These are phyloP conservation scores for Erodium moschatum DNA, from an alignment of 441 rosid genomes.

Conservation along the genomic window DNA sequence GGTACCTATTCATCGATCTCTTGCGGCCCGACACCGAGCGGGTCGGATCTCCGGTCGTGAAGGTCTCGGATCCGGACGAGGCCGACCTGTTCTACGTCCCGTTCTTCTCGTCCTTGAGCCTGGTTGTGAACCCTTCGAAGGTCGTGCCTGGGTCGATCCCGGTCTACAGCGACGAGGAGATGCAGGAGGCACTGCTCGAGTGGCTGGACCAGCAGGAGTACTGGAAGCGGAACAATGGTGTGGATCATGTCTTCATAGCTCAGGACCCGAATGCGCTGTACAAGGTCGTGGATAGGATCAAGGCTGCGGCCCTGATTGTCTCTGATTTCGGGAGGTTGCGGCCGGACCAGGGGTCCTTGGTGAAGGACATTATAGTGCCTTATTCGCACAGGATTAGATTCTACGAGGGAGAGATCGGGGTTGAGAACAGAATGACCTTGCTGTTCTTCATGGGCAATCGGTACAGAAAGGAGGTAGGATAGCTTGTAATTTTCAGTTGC, in stretches of 20 bases:
- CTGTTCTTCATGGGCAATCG: slow-evolving; percentile 98
- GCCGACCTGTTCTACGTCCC: slow-evolving; percentile 85
- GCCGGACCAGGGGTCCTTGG: slow-evolving; percentile 75
- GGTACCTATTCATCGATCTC: slow-evolving; percentile 71
- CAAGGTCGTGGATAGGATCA: slow-evolving; percentile 51
- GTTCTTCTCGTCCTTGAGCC: slow-evolving; percentile 70
- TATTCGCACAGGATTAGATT: slow-evolving; percentile 71
- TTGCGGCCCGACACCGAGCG: slow-evolving; percentile 42
- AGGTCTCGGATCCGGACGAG: slow-evolving; percentile 60
- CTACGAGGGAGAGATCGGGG: slow-evolving; percentile 56
- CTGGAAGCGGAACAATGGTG: slow-evolving; percentile 65
- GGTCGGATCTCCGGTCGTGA: slow-evolving; percentile 45
- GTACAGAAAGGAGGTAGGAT: slow-evolving; percentile 68
- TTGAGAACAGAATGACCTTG: slow-evolving; percentile 50
- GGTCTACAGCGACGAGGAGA: no score
- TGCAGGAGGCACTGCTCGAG: slow-evolving; percentile 7
- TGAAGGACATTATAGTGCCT: slow-evolving; percentile 82
- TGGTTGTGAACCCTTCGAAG: slow-evolving; percentile 50
- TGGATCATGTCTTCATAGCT: slow-evolving; percentile 69
- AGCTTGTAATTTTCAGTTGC: neutral
- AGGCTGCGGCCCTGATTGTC: slow-evolving; percentile 53
- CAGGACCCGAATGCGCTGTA: slow-evolving; percentile 88
- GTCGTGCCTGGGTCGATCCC: no score
- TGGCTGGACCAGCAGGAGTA: slow-evolving; percentile 75
- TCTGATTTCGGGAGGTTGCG: slow-evolving; percentile 77